Base-by-base conservation (phyloP, 1,139 yeast species). In the Yamadazyma kanchanaburiensis region DNA sequence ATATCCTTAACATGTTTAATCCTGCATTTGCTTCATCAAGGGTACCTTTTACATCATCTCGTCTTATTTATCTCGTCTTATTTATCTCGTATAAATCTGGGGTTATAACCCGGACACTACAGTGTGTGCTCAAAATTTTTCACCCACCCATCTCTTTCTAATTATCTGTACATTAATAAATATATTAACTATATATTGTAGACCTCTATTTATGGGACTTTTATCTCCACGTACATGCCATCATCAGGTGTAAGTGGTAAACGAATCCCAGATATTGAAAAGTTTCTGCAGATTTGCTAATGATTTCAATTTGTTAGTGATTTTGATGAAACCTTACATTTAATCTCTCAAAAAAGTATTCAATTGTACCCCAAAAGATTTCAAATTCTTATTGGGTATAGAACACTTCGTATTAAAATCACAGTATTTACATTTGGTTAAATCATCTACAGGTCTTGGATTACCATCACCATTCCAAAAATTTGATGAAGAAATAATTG, bases 381-480 rank as follows among this genome's bases (percentile, higher is more conserved):
- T 39, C 29, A 41, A 15, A 29, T 42, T 35, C 17, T 30, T 28
- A 27, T 60, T 60, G 3, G 69, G 64, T 9, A 62, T 49, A 3
- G 48, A 30, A 38, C 74, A 68, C 26, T 49, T 49, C 5, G 46
- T 31, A 23, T 56, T 55, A 46, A 71, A 79, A 12, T 70, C 77
- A 54, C 88, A 80, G 32, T 52, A 55, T n/a, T 55, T 59, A 49
- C 87, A 79, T 32, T 51, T 58, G n/a, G 45, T 40, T 39, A 63
- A 11, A 52, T 66, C 55, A 25, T 45, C 33, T 0, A 70, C 65
- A 11, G 58, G 61, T 4, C 39, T 38, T 0, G 85, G 80, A 4
- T 46, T 45, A 24, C 78, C 52, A 14, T 51, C 40, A 0, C 86
- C 86, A 40, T 60, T 58, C 85, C 86, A 80, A 39, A 77, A 73